phyloP scores from a whole-genome alignment of 192 early-diverging fungal genomes.

The Neocallimastix lanati region DNA sequence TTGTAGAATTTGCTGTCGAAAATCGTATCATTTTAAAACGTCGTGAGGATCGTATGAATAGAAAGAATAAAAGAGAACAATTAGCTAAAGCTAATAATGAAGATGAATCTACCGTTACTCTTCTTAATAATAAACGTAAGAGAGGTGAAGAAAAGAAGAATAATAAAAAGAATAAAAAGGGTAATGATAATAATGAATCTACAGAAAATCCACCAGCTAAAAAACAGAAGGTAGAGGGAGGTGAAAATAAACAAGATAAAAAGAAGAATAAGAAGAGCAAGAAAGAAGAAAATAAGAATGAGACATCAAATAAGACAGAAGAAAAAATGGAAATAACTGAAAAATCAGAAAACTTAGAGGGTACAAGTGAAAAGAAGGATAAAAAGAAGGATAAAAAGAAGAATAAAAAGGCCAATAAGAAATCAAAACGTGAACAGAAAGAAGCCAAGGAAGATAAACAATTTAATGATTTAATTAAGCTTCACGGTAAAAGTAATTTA shows the following conservation, averaged over 20 bases:
- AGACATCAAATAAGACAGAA: neutral
- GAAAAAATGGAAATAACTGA: neutral
- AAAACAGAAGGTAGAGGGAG: neutral
- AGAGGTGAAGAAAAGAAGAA: neutral
- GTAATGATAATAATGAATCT: neutral
- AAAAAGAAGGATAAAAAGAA: neutral
- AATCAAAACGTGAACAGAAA: neutral
- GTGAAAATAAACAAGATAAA: neutral
- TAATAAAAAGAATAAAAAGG: neutral
- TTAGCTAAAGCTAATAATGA: neutral
- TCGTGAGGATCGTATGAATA: slow-evolving; percentile 22
- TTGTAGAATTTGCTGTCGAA: slow-evolving; percentile 84
- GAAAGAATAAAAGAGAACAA: neutral
- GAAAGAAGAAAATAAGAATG: neutral
- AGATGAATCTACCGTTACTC: neutral
- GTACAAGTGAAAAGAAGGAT: neutral
- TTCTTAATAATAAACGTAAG: neutral
- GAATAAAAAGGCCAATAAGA: neutral
- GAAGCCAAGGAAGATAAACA: neutral
- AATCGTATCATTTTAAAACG: slow-evolving; percentile 61
- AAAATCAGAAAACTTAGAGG: neutral
- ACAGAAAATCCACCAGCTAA: neutral
- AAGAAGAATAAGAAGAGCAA: neutral
- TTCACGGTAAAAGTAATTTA: neutral
- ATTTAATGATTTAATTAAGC: neutral